These are phyloP conservation scores for Magnaporthiopsis poae DNA, from an alignment of 2,329 filamentous ascomycete genomes.

Conservation along the genomic window DNA sequence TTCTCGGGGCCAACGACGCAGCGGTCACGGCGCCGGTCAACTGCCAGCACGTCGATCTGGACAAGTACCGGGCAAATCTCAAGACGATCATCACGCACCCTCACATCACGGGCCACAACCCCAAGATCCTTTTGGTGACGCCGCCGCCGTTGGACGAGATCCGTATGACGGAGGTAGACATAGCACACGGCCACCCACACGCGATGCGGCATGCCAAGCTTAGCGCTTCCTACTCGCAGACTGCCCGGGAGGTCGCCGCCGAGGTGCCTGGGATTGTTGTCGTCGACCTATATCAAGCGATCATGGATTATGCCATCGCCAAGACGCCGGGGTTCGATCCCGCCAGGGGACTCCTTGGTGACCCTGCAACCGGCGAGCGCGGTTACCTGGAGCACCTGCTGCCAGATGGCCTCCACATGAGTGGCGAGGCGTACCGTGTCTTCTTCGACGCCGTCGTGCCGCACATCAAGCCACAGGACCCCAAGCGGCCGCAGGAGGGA, in stretches of 20 bases:
- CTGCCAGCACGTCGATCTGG: conserved; percentile 68
- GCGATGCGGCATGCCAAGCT: conserved; percentile 36
- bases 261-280: conserved; percentile 53
- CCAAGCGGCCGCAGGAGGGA: conserved; percentile 25
- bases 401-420: conserved; percentile 51
- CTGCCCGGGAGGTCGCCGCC: conserved; percentile 57
- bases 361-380: conserved; percentile 37
- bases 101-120: conserved; percentile 56
- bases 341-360: conserved; percentile 36
- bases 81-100: conserved; percentile 63
- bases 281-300: conserved; percentile 68
- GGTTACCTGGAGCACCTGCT: conserved; percentile 43
- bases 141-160: conserved; percentile 78
- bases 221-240: conserved; percentile 47
- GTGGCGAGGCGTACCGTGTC: conserved; percentile 41
- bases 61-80: conserved; percentile 65
- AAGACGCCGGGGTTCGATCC: conserved; percentile 47
- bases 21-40: conserved; percentile 52
- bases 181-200: conserved; percentile 33
- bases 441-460: conserved; percentile 39
- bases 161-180: conserved; percentile 41
- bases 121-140: conserved; percentile 67
- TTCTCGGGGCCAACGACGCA: conserved; percentile 88
- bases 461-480: conserved; percentile 38
- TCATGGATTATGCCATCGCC: conserved; percentile 61